phyloP scores from a whole-genome alignment of 352 stramenopile genomes.

The Halophytophthora batemanensis region DNA sequence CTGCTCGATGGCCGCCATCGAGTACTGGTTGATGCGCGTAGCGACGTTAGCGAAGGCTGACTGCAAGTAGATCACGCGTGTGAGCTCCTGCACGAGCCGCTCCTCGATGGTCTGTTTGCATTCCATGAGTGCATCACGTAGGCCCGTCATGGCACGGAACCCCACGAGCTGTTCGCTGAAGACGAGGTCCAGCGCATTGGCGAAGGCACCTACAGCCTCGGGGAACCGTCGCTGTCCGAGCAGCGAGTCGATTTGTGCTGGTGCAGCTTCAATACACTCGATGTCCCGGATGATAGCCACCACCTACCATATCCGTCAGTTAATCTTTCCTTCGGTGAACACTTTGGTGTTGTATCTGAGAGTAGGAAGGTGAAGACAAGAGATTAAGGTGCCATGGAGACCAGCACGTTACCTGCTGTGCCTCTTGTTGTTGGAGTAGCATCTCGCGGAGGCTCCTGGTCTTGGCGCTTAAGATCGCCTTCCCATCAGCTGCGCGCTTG shows the following conservation, averaged over 20 bases:
- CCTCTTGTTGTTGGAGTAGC: constrained; percentile 78
- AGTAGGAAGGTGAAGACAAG: not conserved
- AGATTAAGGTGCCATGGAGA: too few species aligned
- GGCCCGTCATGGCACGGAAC: constrained; percentile 71
- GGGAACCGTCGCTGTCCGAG: constrained; percentile 56
- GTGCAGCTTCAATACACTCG: constrained; percentile 73
- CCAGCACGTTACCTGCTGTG: constrained; percentile 47
- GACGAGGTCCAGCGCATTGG: constrained; percentile 69
- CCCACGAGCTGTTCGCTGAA: constrained; percentile 77
- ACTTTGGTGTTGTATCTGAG: too few species aligned
- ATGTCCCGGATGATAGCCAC: constrained; percentile 85
- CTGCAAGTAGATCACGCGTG: constrained; percentile 75
- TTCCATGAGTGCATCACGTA: constrained; percentile 80
- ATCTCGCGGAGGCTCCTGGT: constrained; percentile 81
- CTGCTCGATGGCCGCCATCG: constrained; percentile 61
- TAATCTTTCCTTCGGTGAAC: not conserved
- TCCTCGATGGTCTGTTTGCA: constrained; percentile 85
- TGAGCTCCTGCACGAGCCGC: constrained; percentile 66
- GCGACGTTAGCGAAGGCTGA: constrained; percentile 56
- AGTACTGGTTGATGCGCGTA: constrained; percentile 64
- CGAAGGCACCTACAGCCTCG: constrained; percentile 70
- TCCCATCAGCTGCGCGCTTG: constrained; percentile 70
- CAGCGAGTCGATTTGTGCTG: constrained; percentile 56
- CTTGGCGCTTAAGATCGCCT: constrained; percentile 79
- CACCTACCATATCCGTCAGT: constrained; percentile 26